Evolutionary conservation across 1,139 yeast species (phyloP).

Genomic region (Diutina siamensis): DNA sequence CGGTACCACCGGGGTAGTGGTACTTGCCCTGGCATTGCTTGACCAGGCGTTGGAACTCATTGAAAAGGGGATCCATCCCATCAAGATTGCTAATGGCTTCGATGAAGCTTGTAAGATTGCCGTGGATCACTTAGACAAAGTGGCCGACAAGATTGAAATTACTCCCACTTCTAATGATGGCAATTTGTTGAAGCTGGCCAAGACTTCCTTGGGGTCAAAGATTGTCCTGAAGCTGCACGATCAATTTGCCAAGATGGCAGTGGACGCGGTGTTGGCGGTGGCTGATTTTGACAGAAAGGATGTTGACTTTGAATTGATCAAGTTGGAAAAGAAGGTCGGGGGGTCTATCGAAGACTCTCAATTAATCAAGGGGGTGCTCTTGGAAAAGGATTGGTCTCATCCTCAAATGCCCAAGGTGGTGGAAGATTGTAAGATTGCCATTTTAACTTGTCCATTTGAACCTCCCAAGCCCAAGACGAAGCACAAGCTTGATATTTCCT

Average conservation of each 20-base stretch:
- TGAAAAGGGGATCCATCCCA: slow-evolving; percentile 96
- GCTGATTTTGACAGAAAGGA: slow-evolving; percentile 89
- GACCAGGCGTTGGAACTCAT: slow-evolving; percentile 92
- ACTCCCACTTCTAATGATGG: slow-evolving; percentile 36
- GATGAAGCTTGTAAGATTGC: slow-evolving; percentile 96
- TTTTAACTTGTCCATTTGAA: slow-evolving; percentile 95
- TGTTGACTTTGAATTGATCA: slow-evolving; percentile 92
- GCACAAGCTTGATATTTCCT: slow-evolving; percentile 86
- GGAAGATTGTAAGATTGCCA: slow-evolving; percentile 79
- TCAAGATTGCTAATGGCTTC: slow-evolving; percentile 92
- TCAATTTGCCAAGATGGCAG: slow-evolving; percentile 93
- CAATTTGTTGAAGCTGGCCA: slow-evolving; percentile 77
- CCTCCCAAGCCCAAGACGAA: slow-evolving; percentile 99
- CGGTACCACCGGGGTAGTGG: slow-evolving; percentile 99
- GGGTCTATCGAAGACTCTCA: slow-evolving; percentile 82
- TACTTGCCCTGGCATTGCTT: slow-evolving; percentile 83
- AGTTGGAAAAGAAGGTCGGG: slow-evolving; percentile 92
- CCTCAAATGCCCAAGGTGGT: slow-evolving; percentile 92
- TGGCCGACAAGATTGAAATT: slow-evolving; percentile 53
- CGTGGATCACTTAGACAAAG: slow-evolving; percentile 57
- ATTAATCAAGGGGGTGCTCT: slow-evolving; percentile 79
- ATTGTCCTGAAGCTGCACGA: slow-evolving; percentile 92
- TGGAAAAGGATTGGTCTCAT: slow-evolving; percentile 95
- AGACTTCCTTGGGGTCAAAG: slow-evolving; percentile 90
- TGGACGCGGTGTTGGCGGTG: slow-evolving; percentile 86